Base-by-base conservation (phyloP, 257 asterid genomes). In the Rubia yunnanensis region DNA sequence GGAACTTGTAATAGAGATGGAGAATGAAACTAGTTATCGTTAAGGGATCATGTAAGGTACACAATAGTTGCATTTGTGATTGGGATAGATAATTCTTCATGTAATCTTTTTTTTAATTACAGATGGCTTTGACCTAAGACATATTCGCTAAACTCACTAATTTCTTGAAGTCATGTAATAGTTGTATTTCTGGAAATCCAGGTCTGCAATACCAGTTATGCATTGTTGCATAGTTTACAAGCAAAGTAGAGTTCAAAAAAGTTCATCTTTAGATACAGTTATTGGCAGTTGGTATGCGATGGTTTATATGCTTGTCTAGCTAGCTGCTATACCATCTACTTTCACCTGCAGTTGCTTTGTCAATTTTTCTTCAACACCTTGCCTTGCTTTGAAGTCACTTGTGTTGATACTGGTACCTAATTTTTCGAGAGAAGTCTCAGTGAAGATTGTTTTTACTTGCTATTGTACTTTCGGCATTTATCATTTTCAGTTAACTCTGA, bases 341-440 rank as follows among this genome's bases (percentile, higher is more conserved):
- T 32, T 32, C 64, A 60, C 23, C 18, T n/a, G 48, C 48, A 60
- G 65, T 18, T 60, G 48, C 28, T 60, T 60, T 32, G 39, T 60
- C 65, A 53, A 60, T 20, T 8, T 54, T 8, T 32, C 11, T 60
- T 60, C 23, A 6, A 44, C 52, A 50, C 38, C 23, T 60, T 60
- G 49, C 48, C 23, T 60, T 60, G 48, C 65, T 60, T 60, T 60
- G 28, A 60, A 60, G 48, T 60, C n/a, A 60, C 15, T n/a, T 32
- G 31, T 60, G 62, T 18, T 32, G 20, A 10, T 35, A 24, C n/a
- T 24, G 32, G n/a, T 55, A 23, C 18, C 28, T 50, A 44, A 44
- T 44, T 15, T 44, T 39, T 39, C n/a, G 4, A 15, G 52, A 14
- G 52, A 44, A 44, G 52, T 14, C 14, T 44, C 52, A 44, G 0